Evolutionary conservation across 2,329 filamentous ascomycete species (phyloP).

Genomic region (Tolypocladium album): DNA sequence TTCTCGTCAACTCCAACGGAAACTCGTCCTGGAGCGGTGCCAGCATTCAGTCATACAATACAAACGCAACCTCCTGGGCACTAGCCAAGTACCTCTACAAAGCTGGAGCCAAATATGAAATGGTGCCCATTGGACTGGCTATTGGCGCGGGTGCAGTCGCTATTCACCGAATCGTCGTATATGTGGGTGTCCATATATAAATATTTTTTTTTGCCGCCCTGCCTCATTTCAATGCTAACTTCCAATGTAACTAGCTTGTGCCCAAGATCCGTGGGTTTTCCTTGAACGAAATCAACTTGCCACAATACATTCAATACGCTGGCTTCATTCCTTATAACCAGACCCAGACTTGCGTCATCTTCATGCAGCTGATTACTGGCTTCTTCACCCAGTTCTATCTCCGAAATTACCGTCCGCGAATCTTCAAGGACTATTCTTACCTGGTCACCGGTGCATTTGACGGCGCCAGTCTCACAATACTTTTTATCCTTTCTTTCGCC

Average conservation of each 20-base stretch:
- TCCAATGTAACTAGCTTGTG: not conserved
- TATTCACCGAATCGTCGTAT: not conserved
- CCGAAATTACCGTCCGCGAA: conserved; percentile 37
- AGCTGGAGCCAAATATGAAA: not conserved
- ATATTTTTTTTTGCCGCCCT: not conserved
- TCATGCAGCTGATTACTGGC: conserved; percentile 32
- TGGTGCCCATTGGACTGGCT: not conserved
- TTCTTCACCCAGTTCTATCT: conserved; percentile 42
- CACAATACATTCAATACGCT: not conserved
- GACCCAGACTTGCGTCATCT: conserved; percentile 22
- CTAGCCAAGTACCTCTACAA: not conserved
- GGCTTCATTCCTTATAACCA: not conserved
- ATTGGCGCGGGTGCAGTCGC: not conserved
- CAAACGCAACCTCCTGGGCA: not conserved
- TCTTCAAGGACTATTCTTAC: conserved; percentile 45
- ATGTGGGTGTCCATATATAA: not conserved
- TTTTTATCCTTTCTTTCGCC: not conserved
- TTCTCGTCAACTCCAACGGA: conserved; percentile 16
- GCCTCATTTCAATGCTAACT: not conserved
- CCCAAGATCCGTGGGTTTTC: not conserved
- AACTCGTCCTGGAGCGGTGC: not conserved
- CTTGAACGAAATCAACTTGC: not conserved
- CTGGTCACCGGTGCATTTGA: conserved; percentile 42
- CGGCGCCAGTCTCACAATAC: conserved; percentile 28
- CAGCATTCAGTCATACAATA: not conserved